A percentile compares a stretch with the other conserved stretches of the same genome.
Evolutionary conservation across 1,139 yeast genomes (phyloP).

Genomic region (Nakaseomyces nivariensis): DNA sequence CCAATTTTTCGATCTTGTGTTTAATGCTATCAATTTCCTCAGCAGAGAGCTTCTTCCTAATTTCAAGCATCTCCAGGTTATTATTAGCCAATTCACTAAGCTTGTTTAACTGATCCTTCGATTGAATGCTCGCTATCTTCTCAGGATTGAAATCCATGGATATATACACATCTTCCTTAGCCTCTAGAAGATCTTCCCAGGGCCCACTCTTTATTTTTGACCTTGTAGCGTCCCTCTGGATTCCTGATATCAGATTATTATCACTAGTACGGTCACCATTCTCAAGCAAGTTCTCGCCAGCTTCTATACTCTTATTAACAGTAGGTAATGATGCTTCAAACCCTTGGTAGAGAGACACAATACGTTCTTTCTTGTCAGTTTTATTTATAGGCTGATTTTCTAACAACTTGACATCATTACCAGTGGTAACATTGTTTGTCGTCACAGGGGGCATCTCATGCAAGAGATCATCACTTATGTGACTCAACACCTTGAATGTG

Average conservation of each 20-base stretch:
- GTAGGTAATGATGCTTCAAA: slow-evolving; percentile 46
- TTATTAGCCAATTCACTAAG: slow-evolving; percentile 36
- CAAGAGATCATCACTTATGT: slow-evolving; percentile 48
- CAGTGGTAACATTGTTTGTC: not conserved
- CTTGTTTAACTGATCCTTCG: slow-evolving; percentile 24
- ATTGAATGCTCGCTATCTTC: slow-evolving; percentile 27
- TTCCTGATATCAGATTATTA: not conserved
- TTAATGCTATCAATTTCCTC: slow-evolving; percentile 57
- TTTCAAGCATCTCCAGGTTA: slow-evolving; percentile 45
- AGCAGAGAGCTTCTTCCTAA: slow-evolving; percentile 54
- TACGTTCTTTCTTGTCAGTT: slow-evolving; percentile 8
- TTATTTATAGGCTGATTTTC: slow-evolving; percentile 12
- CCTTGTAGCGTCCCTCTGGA: not conserved
- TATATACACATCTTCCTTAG: slow-evolving; percentile 1
- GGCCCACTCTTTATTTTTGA: slow-evolving; percentile 2
- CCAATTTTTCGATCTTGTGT: slow-evolving; percentile 41
- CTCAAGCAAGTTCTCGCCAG: slow-evolving; percentile 8
- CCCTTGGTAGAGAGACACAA: slow-evolving; percentile 50
- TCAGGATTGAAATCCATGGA: slow-evolving; percentile 17
- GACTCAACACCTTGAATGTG: slow-evolving; percentile 38
- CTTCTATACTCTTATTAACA: slow-evolving; percentile 12
- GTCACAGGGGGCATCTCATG: slow-evolving; percentile 36
- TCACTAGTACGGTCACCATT: slow-evolving; percentile 3
- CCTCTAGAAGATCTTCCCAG: slow-evolving; percentile 1
- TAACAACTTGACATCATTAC: slow-evolving; percentile 7